phyloP scores from a whole-genome alignment of 1,139 yeast genomes.

The Pneumocystis wakefieldiae region DNA sequence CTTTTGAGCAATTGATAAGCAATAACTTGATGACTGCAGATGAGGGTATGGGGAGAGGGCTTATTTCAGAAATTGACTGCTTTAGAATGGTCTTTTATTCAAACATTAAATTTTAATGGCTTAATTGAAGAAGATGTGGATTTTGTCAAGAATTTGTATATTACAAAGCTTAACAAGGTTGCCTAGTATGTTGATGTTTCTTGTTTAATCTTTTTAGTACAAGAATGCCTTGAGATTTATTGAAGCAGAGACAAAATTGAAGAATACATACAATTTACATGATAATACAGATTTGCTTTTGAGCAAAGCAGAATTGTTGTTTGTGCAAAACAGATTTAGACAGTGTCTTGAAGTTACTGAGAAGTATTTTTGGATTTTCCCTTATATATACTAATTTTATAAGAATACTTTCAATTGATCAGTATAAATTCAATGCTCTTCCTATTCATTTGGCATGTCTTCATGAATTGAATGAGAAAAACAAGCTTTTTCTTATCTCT shows the following conservation, averaged over 20 bases:
- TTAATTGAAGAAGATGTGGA: slow-evolving; percentile 55
- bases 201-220: slow-evolving; percentile 24
- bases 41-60: slow-evolving; percentile 32
- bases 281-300: slow-evolving; percentile 56
- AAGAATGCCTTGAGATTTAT: slow-evolving; percentile 42
- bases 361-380: slow-evolving; percentile 22
- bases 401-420: slow-evolving; percentile 40
- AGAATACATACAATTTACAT: slow-evolving; percentile 56
- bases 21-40: slow-evolving; percentile 67
- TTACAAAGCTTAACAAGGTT: slow-evolving; percentile 48
- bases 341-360: slow-evolving; percentile 68
- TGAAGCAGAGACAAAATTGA: slow-evolving; percentile 51
- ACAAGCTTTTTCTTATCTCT: slow-evolving; percentile 63
- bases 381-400: neutral
- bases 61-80: neutral
- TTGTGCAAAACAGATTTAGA: slow-evolving; percentile 65
- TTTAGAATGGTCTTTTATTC: slow-evolving; percentile 57
- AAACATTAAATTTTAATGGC: slow-evolving; percentile 52
- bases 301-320: slow-evolving; percentile 56
- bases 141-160: slow-evolving; percentile 58
- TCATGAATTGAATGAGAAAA: slow-evolving; percentile 70
- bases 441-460: slow-evolving; percentile 76
- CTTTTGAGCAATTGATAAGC: slow-evolving; percentile 62
- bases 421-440: slow-evolving; percentile 53
- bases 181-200: neutral